Conservation (phyloP, 129 eudicot species). For the Artemisia tridentata region DNA sequence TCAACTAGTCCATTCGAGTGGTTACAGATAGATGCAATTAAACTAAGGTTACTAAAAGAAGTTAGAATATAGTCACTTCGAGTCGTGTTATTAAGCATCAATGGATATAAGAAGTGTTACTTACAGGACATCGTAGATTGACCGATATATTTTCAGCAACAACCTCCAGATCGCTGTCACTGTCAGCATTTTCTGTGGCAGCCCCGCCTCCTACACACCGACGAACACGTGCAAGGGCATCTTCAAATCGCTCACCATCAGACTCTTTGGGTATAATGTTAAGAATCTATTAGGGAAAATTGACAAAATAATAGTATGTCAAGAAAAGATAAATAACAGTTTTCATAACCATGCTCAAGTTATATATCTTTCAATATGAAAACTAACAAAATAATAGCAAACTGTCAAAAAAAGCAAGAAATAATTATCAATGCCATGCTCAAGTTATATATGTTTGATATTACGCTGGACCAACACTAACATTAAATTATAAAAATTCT, state of each 20-base stretch:
- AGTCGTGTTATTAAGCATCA: too few species aligned
- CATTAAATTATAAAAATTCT: too few species aligned
- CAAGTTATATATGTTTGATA: too few species aligned
- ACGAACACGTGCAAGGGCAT: constrained; percentile 85
- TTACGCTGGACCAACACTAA: too few species aligned
- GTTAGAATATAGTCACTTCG: too few species aligned
- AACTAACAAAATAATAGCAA: background rate
- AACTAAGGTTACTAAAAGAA: too few species aligned
- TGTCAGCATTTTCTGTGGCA: constrained; percentile 82
- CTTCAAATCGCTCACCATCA: constrained; percentile 88
- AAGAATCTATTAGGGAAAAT: constrained; percentile 47
- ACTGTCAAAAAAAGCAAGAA: too few species aligned
- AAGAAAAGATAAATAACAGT: too few species aligned
- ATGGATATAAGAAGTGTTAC: constrained; percentile 21
- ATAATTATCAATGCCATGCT: too few species aligned
- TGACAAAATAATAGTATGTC: background rate
- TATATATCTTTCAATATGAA: background rate
- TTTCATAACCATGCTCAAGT: too few species aligned
- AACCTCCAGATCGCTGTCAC: constrained; percentile 93
- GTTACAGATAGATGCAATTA: too few species aligned
- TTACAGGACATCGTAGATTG: constrained; percentile 92
- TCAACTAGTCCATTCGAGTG: too few species aligned
- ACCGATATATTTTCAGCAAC: constrained; percentile 81
- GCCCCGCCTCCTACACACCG: constrained; percentile 95
- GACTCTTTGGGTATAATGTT: constrained; percentile 76